Evolutionary conservation across 495 filamentous ascomycete genomes (phyloP).

Genomic region (Thozetella sp.): DNA sequence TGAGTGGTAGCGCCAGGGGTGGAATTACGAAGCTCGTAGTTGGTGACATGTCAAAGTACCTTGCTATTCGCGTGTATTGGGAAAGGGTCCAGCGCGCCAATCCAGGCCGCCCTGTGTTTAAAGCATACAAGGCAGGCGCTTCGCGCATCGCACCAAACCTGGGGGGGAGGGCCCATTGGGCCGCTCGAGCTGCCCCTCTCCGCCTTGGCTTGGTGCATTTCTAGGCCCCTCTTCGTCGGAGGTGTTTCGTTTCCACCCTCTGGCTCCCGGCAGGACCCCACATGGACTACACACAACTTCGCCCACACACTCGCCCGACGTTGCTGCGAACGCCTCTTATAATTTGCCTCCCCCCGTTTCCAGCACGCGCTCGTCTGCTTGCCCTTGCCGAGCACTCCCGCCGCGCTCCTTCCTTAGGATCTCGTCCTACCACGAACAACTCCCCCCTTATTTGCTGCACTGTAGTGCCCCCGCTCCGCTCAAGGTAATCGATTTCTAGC

Average conservation of each 20-base stretch:
- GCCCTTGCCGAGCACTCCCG: neutral
- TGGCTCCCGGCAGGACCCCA: constrained; percentile 1
- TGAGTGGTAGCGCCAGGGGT: too few species aligned
- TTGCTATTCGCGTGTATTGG: too few species aligned
- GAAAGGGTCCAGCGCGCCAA: too few species aligned
- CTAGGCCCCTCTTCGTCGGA: constrained; percentile 1
- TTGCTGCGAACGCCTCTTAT: neutral
- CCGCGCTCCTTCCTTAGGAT: neutral
- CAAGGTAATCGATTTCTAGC: neutral
- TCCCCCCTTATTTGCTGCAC: neutral
- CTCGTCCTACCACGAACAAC: neutral
- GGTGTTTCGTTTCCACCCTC: neutral
- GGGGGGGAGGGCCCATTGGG: neutral
- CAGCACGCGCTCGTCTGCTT: neutral
- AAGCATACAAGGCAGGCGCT: too few species aligned
- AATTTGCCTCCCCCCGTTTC: neutral
- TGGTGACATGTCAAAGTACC: too few species aligned
- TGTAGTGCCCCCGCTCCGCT: neutral
- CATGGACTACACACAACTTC: neutral
- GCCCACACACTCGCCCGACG: constrained; percentile 1
- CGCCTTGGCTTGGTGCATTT: neutral
- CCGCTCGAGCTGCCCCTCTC: neutral
- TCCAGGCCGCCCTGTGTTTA: too few species aligned
- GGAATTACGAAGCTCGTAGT: too few species aligned
- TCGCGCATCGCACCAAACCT: too few species aligned